phyloP scores from a whole-genome alignment of 192 early-diverging fungal genomes.

The Helicostylum pulchrum region DNA sequence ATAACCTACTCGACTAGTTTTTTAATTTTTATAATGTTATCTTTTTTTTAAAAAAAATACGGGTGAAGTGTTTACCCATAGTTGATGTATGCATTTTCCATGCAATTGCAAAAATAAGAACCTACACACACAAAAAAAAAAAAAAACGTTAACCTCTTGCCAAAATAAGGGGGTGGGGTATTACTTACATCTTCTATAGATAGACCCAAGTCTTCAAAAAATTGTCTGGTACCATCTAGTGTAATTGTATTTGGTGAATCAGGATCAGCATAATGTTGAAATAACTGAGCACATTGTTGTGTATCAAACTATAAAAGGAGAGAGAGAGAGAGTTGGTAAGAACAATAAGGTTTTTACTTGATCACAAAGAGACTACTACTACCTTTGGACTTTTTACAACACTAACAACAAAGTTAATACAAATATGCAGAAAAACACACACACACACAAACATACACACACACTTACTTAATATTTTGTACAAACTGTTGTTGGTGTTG shows the following conservation, averaged over 20 bases:
- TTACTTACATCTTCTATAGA: conserved; percentile 33
- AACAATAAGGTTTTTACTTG: background rate
- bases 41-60: background rate
- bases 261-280: conserved; percentile 28
- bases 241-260: conserved; percentile 20
- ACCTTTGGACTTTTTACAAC: conserved; percentile 12
- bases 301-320: conserved; percentile 18
- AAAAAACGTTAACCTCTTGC: background rate
- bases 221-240: conserved; percentile 29
- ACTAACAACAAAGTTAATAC: background rate
- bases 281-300: conserved; percentile 24
- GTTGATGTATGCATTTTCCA: conserved; percentile 30
- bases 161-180: background rate
- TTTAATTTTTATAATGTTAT: background rate
- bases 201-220: conserved; percentile 28
- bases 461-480: background rate
- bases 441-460: no score
- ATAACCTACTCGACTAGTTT: conserved; percentile 22
- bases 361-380: conserved; percentile 6
- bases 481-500: no score
- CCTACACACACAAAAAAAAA: conserved; percentile 5
- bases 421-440: background rate
- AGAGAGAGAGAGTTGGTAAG: conserved; percentile 1
- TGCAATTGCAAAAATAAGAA: conserved; percentile 21
- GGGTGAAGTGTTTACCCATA: conserved; percentile 24